phyloP scores from a whole-genome alignment of 306 rosid species.

The Vigna angularis region DNA sequence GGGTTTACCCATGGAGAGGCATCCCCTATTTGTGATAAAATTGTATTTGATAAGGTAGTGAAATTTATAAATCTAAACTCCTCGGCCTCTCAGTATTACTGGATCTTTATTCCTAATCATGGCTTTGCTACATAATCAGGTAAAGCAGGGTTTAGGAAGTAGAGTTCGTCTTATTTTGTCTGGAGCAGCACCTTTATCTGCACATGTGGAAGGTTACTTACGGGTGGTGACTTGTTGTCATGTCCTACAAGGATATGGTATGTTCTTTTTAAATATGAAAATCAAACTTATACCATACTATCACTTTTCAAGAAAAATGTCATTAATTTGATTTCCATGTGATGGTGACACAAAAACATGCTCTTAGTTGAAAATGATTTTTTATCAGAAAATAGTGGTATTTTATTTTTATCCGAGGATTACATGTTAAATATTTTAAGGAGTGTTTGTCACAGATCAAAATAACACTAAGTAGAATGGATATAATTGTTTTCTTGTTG shows the following conservation, averaged over 20 bases:
- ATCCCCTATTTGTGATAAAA: conserved; percentile 74
- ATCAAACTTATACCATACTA: conserved; percentile 5
- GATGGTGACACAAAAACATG: neutral
- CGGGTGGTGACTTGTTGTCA: conserved; percentile 92
- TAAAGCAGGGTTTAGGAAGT: conserved; percentile 95
- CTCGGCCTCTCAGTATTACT: neutral
- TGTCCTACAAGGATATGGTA: conserved; percentile 98
- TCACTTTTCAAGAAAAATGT: neutral
- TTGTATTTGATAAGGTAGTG: conserved; percentile 87
- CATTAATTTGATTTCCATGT: conserved; percentile 23
- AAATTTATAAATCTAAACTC: conserved; percentile 16
- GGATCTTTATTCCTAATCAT: conserved; percentile 43
- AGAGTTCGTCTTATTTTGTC: conserved; percentile 87
- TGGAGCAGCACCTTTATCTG: conserved; percentile 94
- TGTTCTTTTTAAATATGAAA: conserved; percentile 39
- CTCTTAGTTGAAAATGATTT: neutral
- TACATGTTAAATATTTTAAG: conserved; percentile 2
- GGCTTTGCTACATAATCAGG: conserved; percentile 58
- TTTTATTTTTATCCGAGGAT: neutral
- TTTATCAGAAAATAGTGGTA: neutral
- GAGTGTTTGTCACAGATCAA: neutral
- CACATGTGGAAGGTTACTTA: conserved; percentile 80
- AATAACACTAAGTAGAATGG: conserved; percentile 8
- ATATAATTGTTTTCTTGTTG: neutral
- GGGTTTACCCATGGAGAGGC: conserved; percentile 66